Evolutionary conservation across 352 stramenopile genomes (phyloP).

Genomic region (Thraustochytrium striatum): DNA sequence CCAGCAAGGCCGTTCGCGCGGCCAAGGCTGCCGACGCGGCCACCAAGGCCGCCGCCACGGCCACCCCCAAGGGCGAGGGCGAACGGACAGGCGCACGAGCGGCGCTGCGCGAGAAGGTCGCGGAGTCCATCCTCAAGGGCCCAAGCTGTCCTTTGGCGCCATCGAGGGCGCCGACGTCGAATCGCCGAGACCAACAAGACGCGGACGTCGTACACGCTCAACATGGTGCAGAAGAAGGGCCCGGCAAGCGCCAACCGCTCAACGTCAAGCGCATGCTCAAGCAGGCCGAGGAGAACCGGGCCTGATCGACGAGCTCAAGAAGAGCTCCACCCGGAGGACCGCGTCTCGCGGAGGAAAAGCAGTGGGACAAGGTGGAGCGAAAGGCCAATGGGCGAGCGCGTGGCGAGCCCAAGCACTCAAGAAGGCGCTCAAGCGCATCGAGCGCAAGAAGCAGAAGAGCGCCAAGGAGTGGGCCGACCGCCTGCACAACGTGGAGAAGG

Average conservation of each 20-base stretch:
- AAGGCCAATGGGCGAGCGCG: background rate
- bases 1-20: background rate
- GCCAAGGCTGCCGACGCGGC: background rate
- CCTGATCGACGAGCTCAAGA: constrained; percentile 39
- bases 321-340: constrained; percentile 34
- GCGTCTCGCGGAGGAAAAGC: constrained; percentile 37
- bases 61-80: too few relatives aligned
- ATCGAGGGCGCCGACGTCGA: background rate
- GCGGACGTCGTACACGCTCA: background rate
- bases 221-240: background rate
- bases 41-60: background rate
- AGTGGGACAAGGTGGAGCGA: constrained; percentile 38
- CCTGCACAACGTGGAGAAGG: background rate
- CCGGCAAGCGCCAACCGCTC: background rate
- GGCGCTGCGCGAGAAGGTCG: constrained; percentile 10
- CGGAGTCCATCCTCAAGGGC: background rate
- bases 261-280: constrained; percentile 32
- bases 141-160: constrained; percentile 1
- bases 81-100: too few relatives aligned
- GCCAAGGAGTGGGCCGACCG: constrained; percentile 34
- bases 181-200: constrained; percentile 1
- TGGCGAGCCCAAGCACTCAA: constrained; percentile 46
- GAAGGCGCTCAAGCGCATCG: constrained; percentile 45
- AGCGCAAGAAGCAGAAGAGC: constrained; percentile 50
- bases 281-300: constrained; percentile 46